A percentile compares a stretch with the other conserved stretches of the same genome.
Conservation (phyloP, 2,329 filamentous ascomycete genomes). For the Beauveria medogensis region DNA sequence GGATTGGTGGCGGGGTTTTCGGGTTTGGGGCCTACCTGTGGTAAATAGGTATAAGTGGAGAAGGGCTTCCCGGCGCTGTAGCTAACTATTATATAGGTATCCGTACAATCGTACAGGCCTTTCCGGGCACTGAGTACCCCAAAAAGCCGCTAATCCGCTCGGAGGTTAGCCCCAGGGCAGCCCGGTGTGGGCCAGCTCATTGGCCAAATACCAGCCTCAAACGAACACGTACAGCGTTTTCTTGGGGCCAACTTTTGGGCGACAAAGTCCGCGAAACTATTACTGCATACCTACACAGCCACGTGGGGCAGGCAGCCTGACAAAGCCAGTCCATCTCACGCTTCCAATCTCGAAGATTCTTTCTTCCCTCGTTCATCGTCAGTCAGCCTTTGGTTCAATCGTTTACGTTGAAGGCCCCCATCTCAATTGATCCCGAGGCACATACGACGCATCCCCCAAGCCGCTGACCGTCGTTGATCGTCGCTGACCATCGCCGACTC, state of each 20-base stretch:
- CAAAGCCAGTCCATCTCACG: slow-evolving; percentile 8
- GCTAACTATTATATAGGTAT: too few relatives aligned
- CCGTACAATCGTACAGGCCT: not conserved
- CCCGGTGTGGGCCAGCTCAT: not conserved
- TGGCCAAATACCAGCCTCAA: slow-evolving; percentile 9
- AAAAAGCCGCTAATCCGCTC: not conserved
- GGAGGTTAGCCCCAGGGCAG: not conserved
- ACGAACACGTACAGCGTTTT: slow-evolving; percentile 22
- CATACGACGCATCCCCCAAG: not conserved
- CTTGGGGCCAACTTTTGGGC: not conserved
- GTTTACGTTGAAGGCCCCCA: not conserved
- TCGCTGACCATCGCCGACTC: not conserved
- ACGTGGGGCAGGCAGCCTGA: slow-evolving; percentile 11
- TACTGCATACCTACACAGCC: slow-evolving; percentile 9
- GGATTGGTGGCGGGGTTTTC: slow-evolving; percentile 1
- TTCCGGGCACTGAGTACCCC: not conserved
- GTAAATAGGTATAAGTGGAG: not conserved
- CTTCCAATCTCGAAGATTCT: slow-evolving; percentile 1
- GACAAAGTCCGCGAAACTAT: not conserved
- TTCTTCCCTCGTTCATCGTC: slow-evolving; percentile 8
- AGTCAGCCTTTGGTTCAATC: slow-evolving; percentile 4
- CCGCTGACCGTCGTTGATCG: not conserved
- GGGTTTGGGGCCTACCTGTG: not conserved
- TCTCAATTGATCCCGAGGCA: slow-evolving; percentile 5
- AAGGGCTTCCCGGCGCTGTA: not conserved